Percentiles rank a stretch among this genome's conserved stretches.
Conservation (phyloP, 1,284 basidiomycete genomes). For the Moniliella sp. region DNA sequence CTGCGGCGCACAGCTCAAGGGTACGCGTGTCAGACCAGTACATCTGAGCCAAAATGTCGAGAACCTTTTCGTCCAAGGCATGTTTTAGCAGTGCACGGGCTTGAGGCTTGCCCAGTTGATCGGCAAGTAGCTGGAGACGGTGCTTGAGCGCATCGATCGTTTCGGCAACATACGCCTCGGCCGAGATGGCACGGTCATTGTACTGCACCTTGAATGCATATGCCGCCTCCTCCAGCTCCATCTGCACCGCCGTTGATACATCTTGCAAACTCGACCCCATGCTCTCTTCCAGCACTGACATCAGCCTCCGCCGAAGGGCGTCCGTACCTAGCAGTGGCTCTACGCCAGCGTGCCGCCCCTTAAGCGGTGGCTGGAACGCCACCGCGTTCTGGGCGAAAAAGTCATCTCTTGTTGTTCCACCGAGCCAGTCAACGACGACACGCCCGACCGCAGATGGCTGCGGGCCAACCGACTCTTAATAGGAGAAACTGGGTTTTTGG, state of each 20-base stretch:
- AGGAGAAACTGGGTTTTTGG: slow-evolving; percentile 34
- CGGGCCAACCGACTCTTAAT: slow-evolving; percentile 16
- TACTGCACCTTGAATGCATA: slow-evolving; percentile 99
- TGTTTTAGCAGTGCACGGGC: slow-evolving; percentile 69
- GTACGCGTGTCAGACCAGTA: slow-evolving; percentile 84
- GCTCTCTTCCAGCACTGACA: slow-evolving; percentile 87
- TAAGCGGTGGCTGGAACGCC: slow-evolving; percentile 43
- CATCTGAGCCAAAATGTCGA: slow-evolving; percentile 85
- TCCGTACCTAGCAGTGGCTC: slow-evolving; percentile 57
- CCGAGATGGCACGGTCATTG: slow-evolving; percentile 78
- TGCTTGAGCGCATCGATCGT: slow-evolving; percentile 78
- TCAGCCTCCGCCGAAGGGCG: slow-evolving; percentile 64
- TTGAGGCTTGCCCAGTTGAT: slow-evolving; percentile 67
- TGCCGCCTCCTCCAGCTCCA: slow-evolving; percentile 81
- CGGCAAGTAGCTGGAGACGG: slow-evolving; percentile 65
- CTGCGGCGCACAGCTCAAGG: slow-evolving; percentile 51
- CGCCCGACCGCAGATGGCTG: slow-evolving; percentile 11
- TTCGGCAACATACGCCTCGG: slow-evolving; percentile 92
- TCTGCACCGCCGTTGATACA: slow-evolving; percentile 84
- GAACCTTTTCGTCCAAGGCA: slow-evolving; percentile 82
- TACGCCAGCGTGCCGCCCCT: slow-evolving; percentile 37
- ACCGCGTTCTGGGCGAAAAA: slow-evolving; percentile 58
- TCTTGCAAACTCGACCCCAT: slow-evolving; percentile 87
- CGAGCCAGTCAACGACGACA: slow-evolving; percentile 37
- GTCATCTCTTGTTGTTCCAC: slow-evolving; percentile 52